Conservation (phyloP, 768 basidiomycete species). For the Porphyrellus cyaneotinctus region DNA sequence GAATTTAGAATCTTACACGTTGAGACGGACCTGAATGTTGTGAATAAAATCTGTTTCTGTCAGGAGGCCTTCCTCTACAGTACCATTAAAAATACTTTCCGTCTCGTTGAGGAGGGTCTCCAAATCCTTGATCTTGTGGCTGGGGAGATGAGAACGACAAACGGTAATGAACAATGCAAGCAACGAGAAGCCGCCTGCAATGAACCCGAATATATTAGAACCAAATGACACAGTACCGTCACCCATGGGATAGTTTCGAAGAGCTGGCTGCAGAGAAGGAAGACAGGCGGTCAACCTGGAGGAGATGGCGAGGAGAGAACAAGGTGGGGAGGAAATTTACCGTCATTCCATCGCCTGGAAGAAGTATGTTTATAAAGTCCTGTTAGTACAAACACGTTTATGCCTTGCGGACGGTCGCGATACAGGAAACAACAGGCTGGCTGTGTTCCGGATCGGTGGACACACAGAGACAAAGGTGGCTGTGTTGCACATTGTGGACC, state of each 20-base stretch:
- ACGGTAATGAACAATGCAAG: not conserved
- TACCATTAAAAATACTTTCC: not conserved
- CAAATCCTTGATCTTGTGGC: not conserved
- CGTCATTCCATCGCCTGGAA: too few relatives aligned
- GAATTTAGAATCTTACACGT: not conserved
- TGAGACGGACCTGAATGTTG: not conserved
- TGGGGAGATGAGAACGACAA: not conserved
- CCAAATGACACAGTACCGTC: not conserved
- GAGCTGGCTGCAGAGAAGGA: too few relatives aligned
- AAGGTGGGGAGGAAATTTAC: too few relatives aligned
- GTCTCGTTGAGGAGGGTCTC: not conserved
- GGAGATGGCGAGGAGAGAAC: too few relatives aligned
- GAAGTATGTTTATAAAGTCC: not conserved
- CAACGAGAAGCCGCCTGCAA: not conserved
- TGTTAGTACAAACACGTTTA: not conserved
- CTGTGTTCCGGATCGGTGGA: too few relatives aligned
- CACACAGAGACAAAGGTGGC: too few relatives aligned
- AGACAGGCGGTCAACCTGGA: too few relatives aligned
- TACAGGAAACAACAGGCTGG: too few relatives aligned
- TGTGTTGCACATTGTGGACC: too few relatives aligned
- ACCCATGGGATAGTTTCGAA: too few relatives aligned
- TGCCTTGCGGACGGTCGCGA: not conserved
- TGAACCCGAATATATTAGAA: not conserved
- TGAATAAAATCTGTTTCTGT: not conserved
- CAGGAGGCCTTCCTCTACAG: not conserved